These are phyloP conservation scores for Mrakia blollopis DNA, from an alignment of 768 basidiomycete genomes.

Conservation along the genomic window DNA sequence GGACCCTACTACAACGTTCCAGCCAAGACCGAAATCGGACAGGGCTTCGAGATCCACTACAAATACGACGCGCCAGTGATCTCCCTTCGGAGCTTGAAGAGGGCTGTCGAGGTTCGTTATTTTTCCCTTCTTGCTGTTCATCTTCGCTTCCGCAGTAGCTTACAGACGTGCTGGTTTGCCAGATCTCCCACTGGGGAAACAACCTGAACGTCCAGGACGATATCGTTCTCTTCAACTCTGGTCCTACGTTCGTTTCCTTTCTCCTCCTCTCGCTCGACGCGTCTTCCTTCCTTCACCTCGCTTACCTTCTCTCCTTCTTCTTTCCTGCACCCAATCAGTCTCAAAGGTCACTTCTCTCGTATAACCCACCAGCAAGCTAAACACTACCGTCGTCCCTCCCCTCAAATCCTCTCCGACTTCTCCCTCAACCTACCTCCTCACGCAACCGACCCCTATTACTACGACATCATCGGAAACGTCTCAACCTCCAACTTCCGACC, in stretches of 20 bases:
- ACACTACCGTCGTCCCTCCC: constrained; percentile 60
- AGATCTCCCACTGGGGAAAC: constrained; percentile 88
- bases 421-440: constrained; percentile 77
- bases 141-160: background rate
- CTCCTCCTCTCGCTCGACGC: background rate
- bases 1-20: constrained; percentile 79
- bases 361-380: constrained; percentile 73
- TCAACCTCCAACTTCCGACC: constrained; percentile 81
- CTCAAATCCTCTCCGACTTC: constrained; percentile 60
- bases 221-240: constrained; percentile 77
- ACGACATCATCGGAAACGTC: constrained; percentile 90
- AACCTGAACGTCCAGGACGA: constrained; percentile 92
- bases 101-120: constrained; percentile 60
- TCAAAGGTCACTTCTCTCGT: constrained; percentile 94
- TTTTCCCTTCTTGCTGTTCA: background rate
- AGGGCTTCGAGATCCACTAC: constrained; percentile 68
- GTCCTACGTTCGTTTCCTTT: constrained; percentile 64
- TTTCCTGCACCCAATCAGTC: constrained; percentile 48
- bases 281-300: background rate
- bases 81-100: constrained; percentile 64
- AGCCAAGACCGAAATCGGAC: constrained; percentile 53
- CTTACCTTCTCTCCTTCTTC: background rate
- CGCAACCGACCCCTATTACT: constrained; percentile 77
- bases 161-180: background rate
- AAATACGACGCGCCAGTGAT: constrained; percentile 74